phyloP scores from a whole-genome alignment of 352 stramenopile species.

The Blastocystis sp. region DNA sequence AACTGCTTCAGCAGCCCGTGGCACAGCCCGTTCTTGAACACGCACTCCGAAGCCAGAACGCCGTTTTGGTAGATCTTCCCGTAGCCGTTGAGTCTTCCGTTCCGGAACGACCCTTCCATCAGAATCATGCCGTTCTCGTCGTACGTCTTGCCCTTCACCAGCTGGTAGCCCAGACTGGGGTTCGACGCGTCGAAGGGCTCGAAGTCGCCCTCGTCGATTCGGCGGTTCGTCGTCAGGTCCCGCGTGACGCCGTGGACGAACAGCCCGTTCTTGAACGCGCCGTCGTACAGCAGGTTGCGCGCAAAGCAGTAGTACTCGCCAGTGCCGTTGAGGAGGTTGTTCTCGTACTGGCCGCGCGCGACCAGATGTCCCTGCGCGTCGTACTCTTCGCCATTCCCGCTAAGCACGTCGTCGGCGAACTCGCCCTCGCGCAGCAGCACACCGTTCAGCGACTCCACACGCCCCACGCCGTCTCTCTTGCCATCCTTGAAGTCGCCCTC shows the following conservation, averaged over 20 bases:
- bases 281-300: not conserved
- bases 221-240: too few species aligned
- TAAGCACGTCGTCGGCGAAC: not conserved
- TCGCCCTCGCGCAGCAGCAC: not conserved
- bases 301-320: conserved; percentile 1
- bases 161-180: not conserved
- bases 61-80: not conserved
- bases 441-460: not conserved
- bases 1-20: not conserved
- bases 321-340: not conserved
- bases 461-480: not conserved
- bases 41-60: not conserved
- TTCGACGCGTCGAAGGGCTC: not conserved
- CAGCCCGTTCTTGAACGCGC: not conserved
- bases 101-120: not conserved
- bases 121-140: not conserved
- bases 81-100: not conserved
- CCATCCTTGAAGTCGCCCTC: not conserved
- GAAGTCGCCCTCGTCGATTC: conserved; percentile 25
- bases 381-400: not conserved
- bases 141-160: not conserved
- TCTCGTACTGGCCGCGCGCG: not conserved
- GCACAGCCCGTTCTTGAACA: not conserved
- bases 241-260: not conserved
- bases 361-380: conserved; percentile 5